Base-by-base conservation (phyloP, 805 yeast genomes). In the Peterozyma xylosa region DNA sequence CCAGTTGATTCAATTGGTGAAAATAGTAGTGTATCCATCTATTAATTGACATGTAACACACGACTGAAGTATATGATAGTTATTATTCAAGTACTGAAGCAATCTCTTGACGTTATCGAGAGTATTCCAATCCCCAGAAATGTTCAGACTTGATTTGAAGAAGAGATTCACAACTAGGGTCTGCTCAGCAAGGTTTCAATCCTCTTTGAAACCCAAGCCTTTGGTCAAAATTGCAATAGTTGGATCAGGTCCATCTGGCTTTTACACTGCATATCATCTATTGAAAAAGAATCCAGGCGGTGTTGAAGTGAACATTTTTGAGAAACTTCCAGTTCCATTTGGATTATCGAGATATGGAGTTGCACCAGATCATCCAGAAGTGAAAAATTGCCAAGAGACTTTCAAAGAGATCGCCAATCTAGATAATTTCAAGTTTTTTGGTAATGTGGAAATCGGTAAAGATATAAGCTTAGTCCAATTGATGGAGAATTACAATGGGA, bases 281-380 rank as follows among this genome's bases (percentile, higher is more conserved):
- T 64, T 89, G 35, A 77, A 77, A 46, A 74, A 70, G 46, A 61
- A 64, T 4, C 46, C 66, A 0, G 63, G 66, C 7, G 37, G 38
- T 30, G 57, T 68, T 14, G 59, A 72, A 45, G 70, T 90, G 3
- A 93, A 87, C 48, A 70, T 91, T 61, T 89, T 80, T 67, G 99
- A 93, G 56, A 73, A 78, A 49, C 66, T 81, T 21, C 96, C 97
- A 0, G 81, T 89, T 6, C 99, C 99, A 0, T 91, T 74, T 65
- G 99, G 99, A 0, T 70, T 93, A 32, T 80, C 90, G 36, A 65
- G 99, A 33, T 90, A 76, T 58, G 99, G 99, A 1, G 98, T 93
- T n/a, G 97, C 99, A 0, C 99, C 99, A 2, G 99, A 93, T 63
- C 97, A 93, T 62, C 96, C 96, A 0, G 98, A 93, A 55, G 98